These are phyloP conservation scores for Candida ipomoeae DNA, from an alignment of 805 yeast genomes.

Conservation along the genomic window DNA sequence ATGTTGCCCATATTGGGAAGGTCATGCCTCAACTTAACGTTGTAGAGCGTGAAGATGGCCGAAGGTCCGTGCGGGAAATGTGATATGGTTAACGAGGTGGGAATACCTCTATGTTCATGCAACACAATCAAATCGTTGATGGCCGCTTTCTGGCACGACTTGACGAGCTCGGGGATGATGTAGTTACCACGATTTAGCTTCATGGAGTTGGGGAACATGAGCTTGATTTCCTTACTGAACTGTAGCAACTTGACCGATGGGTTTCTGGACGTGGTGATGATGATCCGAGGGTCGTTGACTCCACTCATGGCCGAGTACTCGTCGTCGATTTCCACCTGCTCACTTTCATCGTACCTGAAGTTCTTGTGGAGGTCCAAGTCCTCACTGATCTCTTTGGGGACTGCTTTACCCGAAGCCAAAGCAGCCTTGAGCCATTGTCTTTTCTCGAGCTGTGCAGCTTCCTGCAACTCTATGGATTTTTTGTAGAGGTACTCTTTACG, in stretches of 20 bases:
- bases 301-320: conserved; percentile 90
- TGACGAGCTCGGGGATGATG: conserved; percentile 76
- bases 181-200: conserved; percentile 92
- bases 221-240: conserved; percentile 86
- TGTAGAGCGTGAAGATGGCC: conserved; percentile 88
- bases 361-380: conserved; percentile 78
- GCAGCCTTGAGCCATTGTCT: conserved; percentile 84
- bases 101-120: conserved; percentile 98
- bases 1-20: conserved; percentile 79
- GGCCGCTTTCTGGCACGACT: conserved; percentile 75
- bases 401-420: conserved; percentile 83
- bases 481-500: conserved; percentile 89
- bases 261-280: conserved; percentile 90
- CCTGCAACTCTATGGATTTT: conserved; percentile 86
- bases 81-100: conserved; percentile 85
- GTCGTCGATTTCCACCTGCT: conserved; percentile 71
- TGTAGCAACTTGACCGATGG: conserved; percentile 84
- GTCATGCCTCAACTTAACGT: conserved; percentile 92
- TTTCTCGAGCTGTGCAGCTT: conserved; percentile 78
- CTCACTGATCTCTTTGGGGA: conserved; percentile 87
- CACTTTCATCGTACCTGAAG: conserved; percentile 80
- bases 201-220: conserved; percentile 84
- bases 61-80: conserved; percentile 99
- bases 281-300: conserved; percentile 80
- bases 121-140: conserved; percentile 80